A percentile compares a stretch with the other conserved stretches of the same genome.
Evolutionary conservation across 2,329 filamentous ascomycete species (phyloP).

Genomic region (Fusarium buxicola): DNA sequence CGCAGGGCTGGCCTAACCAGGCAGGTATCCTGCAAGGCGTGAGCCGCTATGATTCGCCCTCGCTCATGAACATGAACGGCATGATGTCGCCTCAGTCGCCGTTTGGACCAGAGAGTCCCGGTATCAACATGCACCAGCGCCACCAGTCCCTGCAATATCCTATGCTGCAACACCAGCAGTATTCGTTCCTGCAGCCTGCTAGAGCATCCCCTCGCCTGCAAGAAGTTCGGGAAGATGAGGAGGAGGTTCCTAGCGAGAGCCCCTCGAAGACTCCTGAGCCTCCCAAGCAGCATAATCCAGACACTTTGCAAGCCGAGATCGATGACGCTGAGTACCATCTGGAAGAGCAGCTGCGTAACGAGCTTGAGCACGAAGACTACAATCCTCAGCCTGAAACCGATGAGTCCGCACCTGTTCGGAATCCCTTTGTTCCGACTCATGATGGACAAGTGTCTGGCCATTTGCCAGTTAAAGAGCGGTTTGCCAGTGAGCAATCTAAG

Average conservation of each 20-base stretch:
- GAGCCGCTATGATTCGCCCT: constrained; percentile 73
- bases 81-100: constrained; percentile 75
- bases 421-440: constrained; percentile 50
- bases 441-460: constrained; percentile 60
- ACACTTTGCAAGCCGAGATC: constrained; percentile 87
- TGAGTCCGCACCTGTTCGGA: constrained; percentile 32
- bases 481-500: constrained; percentile 64
- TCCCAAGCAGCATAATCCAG: constrained; percentile 59
- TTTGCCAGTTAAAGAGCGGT: constrained; percentile 62
- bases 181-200: constrained; percentile 65
- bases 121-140: constrained; percentile 63
- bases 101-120: constrained; percentile 65
- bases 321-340: constrained; percentile 88
- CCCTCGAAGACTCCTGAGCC: constrained; percentile 67
- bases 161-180: constrained; percentile 66
- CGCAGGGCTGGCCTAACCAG: constrained; percentile 69
- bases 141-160: constrained; percentile 71
- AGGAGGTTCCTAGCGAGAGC: constrained; percentile 66
- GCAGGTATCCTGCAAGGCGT: constrained; percentile 65
- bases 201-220: constrained; percentile 72
- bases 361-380: constrained; percentile 82
- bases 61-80: constrained; percentile 62
- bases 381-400: constrained; percentile 68
- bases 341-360: constrained; percentile 81
- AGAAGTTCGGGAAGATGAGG: constrained; percentile 79